Conservation (phyloP, 2,329 filamentous ascomycete species). For the Cordyceps sp. region DNA sequence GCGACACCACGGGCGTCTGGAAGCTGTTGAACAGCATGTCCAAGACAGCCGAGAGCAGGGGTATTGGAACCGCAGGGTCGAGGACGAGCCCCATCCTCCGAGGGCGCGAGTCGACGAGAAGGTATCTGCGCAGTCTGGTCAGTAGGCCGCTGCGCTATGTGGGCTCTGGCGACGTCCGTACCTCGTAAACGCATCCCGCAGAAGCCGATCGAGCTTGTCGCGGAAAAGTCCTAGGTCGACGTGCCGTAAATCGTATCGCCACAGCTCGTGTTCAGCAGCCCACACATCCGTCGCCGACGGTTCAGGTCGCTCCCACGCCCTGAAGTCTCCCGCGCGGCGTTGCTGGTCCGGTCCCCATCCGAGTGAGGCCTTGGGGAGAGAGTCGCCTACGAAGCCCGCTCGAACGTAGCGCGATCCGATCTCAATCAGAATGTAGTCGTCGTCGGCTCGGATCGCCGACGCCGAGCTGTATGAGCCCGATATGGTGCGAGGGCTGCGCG, state of each 20-base stretch:
- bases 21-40: conserved; percentile 69
- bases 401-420: conserved; percentile 64
- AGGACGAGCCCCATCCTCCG: conserved; percentile 60
- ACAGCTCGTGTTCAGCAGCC: conserved; percentile 56
- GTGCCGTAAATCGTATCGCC: conserved; percentile 56
- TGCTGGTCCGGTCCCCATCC: conserved; percentile 61
- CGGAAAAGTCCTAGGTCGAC: conserved; percentile 65
- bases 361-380: conserved; percentile 52
- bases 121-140: conserved; percentile 26
- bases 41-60: conserved; percentile 58
- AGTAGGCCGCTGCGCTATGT: neutral
- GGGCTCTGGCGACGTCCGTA: conserved; percentile 17
- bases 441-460: conserved; percentile 52
- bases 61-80: conserved; percentile 61
- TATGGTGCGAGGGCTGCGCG: conserved; percentile 22
- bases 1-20: conserved; percentile 62
- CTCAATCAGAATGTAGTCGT: conserved; percentile 73
- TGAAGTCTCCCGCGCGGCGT: conserved; percentile 66
- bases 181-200: conserved; percentile 71
- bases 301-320: conserved; percentile 44
- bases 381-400: conserved; percentile 76
- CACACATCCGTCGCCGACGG: conserved; percentile 33
- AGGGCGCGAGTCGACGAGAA: conserved; percentile 59
- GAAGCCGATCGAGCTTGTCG: conserved; percentile 70
- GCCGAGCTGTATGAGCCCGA: conserved; percentile 40